Evolutionary conservation across 148 eudicot genomes (phyloP), one percentile per base, ranked within the genome.

Genomic region (Amaranthus palmeri): DNA sequence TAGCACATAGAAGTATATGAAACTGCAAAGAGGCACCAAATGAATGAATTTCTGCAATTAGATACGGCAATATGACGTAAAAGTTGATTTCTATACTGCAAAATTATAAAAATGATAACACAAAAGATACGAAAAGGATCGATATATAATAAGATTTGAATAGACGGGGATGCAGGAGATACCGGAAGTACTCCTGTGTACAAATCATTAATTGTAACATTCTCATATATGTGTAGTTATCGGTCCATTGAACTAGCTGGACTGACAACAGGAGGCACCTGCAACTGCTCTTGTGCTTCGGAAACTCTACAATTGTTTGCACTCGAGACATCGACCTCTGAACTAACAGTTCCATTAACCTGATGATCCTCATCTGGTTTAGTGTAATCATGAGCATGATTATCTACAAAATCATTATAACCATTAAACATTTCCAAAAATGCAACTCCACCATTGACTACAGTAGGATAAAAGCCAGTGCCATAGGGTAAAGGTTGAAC

Each of bases 381-480:
- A n/a, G 65, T 77, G 55, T 64, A 77, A 3, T 11, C 49, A 49
- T 69, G 68, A 47, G 67, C 56, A 49, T 25, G 36, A 25, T 25
- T 25, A 25, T 59, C 79, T 55, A 63, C 14, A 14, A 60, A 25
- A 13, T 62, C 72, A 12, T 58, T 66, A 67, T 59, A 78, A 2
- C 74, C 72, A 51, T 52, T 61, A 64, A 72, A 67, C 65, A 73
- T 65, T 45, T 79, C 80, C 81, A 80, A 58, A 55, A 74, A 62
- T 62, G 85, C 84, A 54, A 72, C 78, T 12, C 83, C 84, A 1
- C 84, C 83, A 67, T 82, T 86, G 57, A 78, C 49, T 41, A 81
- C 72, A 40, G 84, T 45, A 8, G 90, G 79, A 78, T 82, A 89
- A 73, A 70, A 67, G 25, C 86, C 75, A 14, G 88, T 70, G 41